Evolutionary conservation across 305 asterid genomes (phyloP), one percentile per base, ranked within the genome.

Genomic region (Fraxinus angustifolia): DNA sequence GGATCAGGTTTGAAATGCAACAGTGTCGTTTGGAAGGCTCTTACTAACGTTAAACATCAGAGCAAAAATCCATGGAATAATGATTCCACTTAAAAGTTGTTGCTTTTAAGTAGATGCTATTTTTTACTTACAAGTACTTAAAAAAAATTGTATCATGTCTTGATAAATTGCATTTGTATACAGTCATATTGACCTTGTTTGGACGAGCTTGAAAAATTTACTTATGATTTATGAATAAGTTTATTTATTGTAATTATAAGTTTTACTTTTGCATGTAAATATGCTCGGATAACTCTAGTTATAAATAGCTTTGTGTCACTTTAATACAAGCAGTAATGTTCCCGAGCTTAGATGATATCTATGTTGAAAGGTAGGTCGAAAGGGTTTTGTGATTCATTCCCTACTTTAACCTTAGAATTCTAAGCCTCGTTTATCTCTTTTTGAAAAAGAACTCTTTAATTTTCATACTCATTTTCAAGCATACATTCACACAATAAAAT

Each of bases 1-100:
- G 97, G 97, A 21, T 92, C 97, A 36, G 95, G 97, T 0, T 85
- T 92, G 33, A 88, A 91, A 85, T 92, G 95, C 82, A 91, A 91
- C 40, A 92, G 97, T 84, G 92, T 83, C 36, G 93, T 89, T 2
- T 91, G 97, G 95, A 87, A 77, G 82, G 90, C 95, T 77, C 82
- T 88, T 58, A 68, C 73, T 30, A 83, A 67, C 65, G 87, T 85
- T 28, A 79, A 76, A 83, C 73, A 80, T 62, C 42, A 21, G 36
- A 84, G 78, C 12, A 84, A 82, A 23, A 76, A 81, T 17, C 91
- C 88, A 8, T 89, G 92, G 92, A 76, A 74, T 23, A 74, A 84
- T 67, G 73, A 67, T 67, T 26, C 73, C 19, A 4, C 73, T 67
- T 67, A 28, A 62, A 65, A 26, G 35, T 65, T 65, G 73, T 65